Evolutionary conservation across 2,329 filamentous ascomycete species (phyloP).

Genomic region (Leptographium lundbergii): DNA sequence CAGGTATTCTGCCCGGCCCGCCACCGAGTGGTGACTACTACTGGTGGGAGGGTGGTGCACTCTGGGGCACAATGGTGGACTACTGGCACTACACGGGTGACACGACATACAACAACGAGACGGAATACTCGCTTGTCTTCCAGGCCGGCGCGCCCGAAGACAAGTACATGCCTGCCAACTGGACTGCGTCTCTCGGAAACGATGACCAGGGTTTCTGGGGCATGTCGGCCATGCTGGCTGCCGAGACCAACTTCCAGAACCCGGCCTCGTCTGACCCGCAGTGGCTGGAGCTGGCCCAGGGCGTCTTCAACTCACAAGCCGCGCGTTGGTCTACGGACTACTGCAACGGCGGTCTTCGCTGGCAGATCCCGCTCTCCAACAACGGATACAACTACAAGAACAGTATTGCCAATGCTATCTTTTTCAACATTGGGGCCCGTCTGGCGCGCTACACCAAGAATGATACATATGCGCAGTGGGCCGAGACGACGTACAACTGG

Average conservation of each 20-base stretch:
- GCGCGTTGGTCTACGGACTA: constrained; percentile 48
- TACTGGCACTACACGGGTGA: constrained; percentile 60
- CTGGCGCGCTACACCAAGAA: constrained; percentile 60
- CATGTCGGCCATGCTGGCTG: constrained; percentile 54
- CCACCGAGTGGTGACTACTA: constrained; percentile 45
- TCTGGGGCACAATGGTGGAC: constrained; percentile 57
- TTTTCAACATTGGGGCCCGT: constrained; percentile 54
- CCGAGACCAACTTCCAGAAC: constrained; percentile 51
- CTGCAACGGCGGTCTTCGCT: constrained; percentile 60
- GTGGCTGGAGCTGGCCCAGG: constrained; percentile 56
- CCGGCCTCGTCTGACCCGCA: constrained; percentile 40
- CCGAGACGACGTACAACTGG: constrained; percentile 52
- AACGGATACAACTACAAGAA: constrained; percentile 68
- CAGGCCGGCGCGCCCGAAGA: constrained; percentile 40
- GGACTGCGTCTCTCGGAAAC: constrained; percentile 45
- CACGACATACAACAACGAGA: constrained; percentile 44
- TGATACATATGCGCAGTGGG: constrained; percentile 49
- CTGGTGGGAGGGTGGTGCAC: constrained; percentile 61
- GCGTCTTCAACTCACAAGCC: constrained; percentile 53
- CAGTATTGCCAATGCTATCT: constrained; percentile 45
- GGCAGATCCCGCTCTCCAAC: constrained; percentile 67
- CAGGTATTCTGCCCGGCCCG: constrained; percentile 44
- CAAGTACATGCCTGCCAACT: constrained; percentile 49
- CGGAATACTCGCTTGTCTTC: constrained; percentile 42
- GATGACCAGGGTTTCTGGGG: constrained; percentile 64